These are phyloP conservation scores for Colletotrichum aenigma DNA, from an alignment of 2,329 filamentous ascomycete species.

Conservation along the genomic window DNA sequence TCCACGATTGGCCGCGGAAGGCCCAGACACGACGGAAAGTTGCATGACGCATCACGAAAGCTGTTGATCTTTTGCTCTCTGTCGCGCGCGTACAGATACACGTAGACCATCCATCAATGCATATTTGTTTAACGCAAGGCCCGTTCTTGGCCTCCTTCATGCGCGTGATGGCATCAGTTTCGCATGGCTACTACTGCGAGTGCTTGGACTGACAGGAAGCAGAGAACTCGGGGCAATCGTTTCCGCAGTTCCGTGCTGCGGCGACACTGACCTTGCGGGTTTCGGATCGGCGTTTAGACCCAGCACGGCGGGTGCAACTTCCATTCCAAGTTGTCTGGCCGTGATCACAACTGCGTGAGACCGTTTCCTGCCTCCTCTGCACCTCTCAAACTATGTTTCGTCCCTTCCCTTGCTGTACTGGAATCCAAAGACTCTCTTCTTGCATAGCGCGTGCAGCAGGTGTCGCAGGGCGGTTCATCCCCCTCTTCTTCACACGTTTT, in stretches of 20 bases:
- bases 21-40: neutral
- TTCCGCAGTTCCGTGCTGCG: neutral
- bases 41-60: neutral
- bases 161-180: neutral
- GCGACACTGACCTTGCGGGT: neutral
- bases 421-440: neutral
- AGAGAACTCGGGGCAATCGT: neutral
- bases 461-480: neutral
- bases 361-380: neutral
- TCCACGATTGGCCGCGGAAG: neutral
- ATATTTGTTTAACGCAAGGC: neutral
- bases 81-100: neutral
- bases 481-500: neutral
- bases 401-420: neutral
- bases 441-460: neutral
- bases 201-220: neutral
- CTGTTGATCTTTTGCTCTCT: neutral
- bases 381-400: neutral
- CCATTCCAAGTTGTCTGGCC: neutral
- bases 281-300: neutral
- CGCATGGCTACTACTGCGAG: neutral
- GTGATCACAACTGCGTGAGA: neutral
- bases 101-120: constrained; percentile 12
- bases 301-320: neutral
- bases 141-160: neutral